phyloP scores from a whole-genome alignment of 2,329 filamentous ascomycete genomes.

The Xylaria sp. region DNA sequence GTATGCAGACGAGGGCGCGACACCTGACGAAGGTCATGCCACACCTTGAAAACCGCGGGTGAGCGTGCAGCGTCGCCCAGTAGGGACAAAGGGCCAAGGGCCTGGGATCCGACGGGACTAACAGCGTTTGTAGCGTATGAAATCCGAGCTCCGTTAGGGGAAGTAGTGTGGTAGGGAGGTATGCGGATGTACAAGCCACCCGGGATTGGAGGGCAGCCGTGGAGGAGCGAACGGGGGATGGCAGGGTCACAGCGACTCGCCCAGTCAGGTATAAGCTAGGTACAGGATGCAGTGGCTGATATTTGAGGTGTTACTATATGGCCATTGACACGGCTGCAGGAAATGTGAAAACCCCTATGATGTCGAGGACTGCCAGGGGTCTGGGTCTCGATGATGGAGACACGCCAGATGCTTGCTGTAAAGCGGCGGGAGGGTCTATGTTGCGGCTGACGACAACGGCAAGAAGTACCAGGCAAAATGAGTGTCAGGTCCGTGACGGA shows the following conservation, averaged over 20 bases:
- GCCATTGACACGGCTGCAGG: conserved; percentile 24
- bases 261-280: conserved; percentile 21
- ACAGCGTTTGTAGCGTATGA: conserved; percentile 29
- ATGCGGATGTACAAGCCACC: conserved; percentile 30
- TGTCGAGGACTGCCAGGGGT: conserved; percentile 15
- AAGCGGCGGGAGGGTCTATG: conserved; percentile 12
- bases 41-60: conserved; percentile 36
- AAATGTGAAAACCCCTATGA: conserved; percentile 18
- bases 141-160: conserved; percentile 36
- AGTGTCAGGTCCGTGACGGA: background rate
- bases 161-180: conserved; percentile 30
- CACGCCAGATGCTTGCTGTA: conserved; percentile 15
- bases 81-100: conserved; percentile 28
- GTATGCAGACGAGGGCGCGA: conserved; percentile 21
- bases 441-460: conserved; percentile 13
- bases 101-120: conserved; percentile 27
- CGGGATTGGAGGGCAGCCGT: conserved; percentile 30
- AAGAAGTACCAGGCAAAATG: conserved; percentile 1
- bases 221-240: conserved; percentile 21
- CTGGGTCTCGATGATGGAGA: conserved; percentile 23
- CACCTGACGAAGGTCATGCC: conserved; percentile 30
- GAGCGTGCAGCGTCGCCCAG: conserved; percentile 38
- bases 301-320: conserved; percentile 32
- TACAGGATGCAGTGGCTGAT: conserved; percentile 37
- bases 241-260: conserved; percentile 32